phyloP scores from a whole-genome alignment of 78 protist genomes.

The Dictyostelium capitatum region DNA sequence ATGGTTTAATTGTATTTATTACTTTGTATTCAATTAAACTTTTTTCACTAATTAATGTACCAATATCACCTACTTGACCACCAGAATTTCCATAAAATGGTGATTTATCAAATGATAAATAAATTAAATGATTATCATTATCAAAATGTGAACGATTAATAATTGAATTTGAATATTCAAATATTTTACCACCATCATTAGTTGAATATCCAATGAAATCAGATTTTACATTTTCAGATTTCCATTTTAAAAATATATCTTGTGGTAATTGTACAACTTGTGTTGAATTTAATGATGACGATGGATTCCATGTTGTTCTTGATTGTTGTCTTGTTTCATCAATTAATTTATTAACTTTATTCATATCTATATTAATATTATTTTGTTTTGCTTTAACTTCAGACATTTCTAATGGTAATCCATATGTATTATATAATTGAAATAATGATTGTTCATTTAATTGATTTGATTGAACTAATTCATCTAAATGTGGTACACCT shows the following conservation, averaged over 20 bases:
- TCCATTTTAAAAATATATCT: slow-evolving; percentile 37
- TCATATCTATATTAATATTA: slow-evolving; percentile 20
- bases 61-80: slow-evolving; percentile 83
- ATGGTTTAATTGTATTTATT: slow-evolving; percentile 48
- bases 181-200: neutral
- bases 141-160: slow-evolving; percentile 2
- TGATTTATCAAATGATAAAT: slow-evolving; percentile 24
- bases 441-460: slow-evolving; percentile 29
- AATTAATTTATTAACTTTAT: slow-evolving; percentile 23
- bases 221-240: slow-evolving; percentile 18
- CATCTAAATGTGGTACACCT: slow-evolving; percentile 58
- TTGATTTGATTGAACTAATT: neutral
- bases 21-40: slow-evolving; percentile 8
- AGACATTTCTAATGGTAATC: slow-evolving; percentile 74
- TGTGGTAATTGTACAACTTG: neutral
- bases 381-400: slow-evolving; percentile 55
- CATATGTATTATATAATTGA: slow-evolving; percentile 54
- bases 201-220: slow-evolving; percentile 41
- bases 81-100: slow-evolving; percentile 77
- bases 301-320: slow-evolving; percentile 50
- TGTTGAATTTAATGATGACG: neutral
- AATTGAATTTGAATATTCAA: neutral
- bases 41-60: neutral
- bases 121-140: slow-evolving; percentile 32
- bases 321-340: slow-evolving; percentile 59